Evolutionary conservation across 768 basidiomycete genomes (phyloP).

Genomic region (Chalciporus chontae): DNA sequence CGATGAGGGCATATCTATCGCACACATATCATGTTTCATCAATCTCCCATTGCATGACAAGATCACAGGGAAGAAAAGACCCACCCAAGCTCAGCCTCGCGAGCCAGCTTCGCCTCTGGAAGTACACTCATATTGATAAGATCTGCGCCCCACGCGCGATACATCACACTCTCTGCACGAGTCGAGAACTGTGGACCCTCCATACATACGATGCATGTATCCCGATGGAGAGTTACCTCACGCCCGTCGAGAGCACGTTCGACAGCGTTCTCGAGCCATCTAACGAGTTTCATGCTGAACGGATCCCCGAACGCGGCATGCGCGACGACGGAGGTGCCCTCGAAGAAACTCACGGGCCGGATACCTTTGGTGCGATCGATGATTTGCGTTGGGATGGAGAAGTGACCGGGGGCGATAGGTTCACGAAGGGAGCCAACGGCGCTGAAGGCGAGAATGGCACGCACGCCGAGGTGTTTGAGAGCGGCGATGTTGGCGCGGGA

Average conservation of each 20-base stretch:
- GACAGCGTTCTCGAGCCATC: slow-evolving; percentile 66
- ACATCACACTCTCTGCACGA: slow-evolving; percentile 94
- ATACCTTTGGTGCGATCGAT: slow-evolving; percentile 96
- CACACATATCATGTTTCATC: neutral
- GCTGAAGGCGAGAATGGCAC: slow-evolving; percentile 88
- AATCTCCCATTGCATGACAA: neutral
- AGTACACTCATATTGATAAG: slow-evolving; percentile 97
- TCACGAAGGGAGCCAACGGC: slow-evolving; percentile 95
- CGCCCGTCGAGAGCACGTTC: slow-evolving; percentile 60
- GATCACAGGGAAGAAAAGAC: neutral
- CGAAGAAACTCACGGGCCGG: slow-evolving; percentile 86
- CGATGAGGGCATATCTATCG: slow-evolving; percentile 84
- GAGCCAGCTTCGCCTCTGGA: slow-evolving; percentile 94
- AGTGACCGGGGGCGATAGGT: slow-evolving; percentile 87
- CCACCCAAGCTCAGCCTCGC: slow-evolving; percentile 92
- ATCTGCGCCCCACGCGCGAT: slow-evolving; percentile 88
- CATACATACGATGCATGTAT: slow-evolving; percentile 91
- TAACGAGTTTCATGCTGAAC: slow-evolving; percentile 62
- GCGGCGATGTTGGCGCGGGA: slow-evolving; percentile 92
- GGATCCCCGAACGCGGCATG: slow-evolving; percentile 96
- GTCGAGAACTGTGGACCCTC: slow-evolving; percentile 98
- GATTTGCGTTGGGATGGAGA: slow-evolving; percentile 85
- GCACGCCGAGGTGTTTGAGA: slow-evolving; percentile 86
- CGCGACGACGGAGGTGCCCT: slow-evolving; percentile 76
- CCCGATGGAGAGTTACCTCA: slow-evolving; percentile 68